Evolutionary conservation across 2,329 filamentous ascomycete species (phyloP).

Genomic region (Trichoderma gracile): DNA sequence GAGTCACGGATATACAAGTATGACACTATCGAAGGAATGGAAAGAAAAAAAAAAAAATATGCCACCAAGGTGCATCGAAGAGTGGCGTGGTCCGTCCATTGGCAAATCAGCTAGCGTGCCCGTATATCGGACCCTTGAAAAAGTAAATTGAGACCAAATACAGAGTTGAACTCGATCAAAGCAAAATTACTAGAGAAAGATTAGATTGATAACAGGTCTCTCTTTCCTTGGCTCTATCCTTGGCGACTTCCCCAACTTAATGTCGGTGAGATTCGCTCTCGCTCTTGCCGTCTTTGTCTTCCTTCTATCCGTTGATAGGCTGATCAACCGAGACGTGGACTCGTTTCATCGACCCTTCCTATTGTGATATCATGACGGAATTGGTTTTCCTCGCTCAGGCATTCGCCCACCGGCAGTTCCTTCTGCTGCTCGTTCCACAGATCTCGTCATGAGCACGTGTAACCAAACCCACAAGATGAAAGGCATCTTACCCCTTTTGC

Average conservation of each 20-base stretch:
- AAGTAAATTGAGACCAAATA: not conserved
- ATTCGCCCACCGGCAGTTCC: not conserved
- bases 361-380: not conserved
- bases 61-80: not conserved
- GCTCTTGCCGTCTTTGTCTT: not conserved
- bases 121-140: conserved; percentile 8
- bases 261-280: not conserved
- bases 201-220: no score
- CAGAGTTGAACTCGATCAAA: no score
- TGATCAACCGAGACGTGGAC: not conserved
- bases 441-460: not conserved
- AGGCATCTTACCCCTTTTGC: not conserved
- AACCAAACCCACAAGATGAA: not conserved
- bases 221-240: not conserved
- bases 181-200: no score
- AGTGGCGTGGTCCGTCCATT: conserved; percentile 4
- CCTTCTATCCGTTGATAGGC: not conserved
- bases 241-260: no score
- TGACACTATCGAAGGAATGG: not conserved
- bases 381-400: not conserved
- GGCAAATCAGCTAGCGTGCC: conserved; percentile 12
- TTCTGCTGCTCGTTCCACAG: not conserved
- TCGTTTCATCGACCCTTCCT: not conserved
- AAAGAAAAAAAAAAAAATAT: not conserved
- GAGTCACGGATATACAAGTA: conserved; percentile 4